Conservation (phyloP, 768 basidiomycete genomes). For the Trametes maxima region DNA sequence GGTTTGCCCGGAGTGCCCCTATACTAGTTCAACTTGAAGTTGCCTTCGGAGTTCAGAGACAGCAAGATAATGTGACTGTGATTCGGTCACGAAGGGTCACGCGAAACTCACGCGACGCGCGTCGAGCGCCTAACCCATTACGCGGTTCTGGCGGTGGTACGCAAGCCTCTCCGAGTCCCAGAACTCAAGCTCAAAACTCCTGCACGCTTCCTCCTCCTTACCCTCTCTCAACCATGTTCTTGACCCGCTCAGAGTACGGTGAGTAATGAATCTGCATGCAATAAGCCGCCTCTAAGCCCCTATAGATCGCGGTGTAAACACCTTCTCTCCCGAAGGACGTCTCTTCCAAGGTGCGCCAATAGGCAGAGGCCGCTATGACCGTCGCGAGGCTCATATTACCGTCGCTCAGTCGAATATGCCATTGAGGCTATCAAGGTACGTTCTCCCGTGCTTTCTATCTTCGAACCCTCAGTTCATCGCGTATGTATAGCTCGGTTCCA, state of each 20-base stretch:
- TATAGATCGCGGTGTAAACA: constrained; percentile 94
- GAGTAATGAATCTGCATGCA: constrained; percentile 10
- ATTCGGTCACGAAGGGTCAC: no score
- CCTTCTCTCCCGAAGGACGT: constrained; percentile 98
- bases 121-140: constrained; percentile 18
- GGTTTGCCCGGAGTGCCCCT: no score
- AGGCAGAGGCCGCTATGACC: background rate
- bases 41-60: no score
- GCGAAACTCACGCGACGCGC: constrained; percentile 25
- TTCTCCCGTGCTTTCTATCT: background rate
- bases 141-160: constrained; percentile 11
- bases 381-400: constrained; percentile 6
- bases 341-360: constrained; percentile 85
- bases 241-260: constrained; percentile 97
- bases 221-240: constrained; percentile 60
- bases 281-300: background rate
- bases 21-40: no score
- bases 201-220: background rate
- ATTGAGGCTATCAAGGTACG: constrained; percentile 97
- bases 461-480: background rate
- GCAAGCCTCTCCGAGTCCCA: constrained; percentile 15
- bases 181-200: no score
- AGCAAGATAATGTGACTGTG: no score
- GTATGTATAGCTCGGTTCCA: constrained; percentile 85
- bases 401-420: constrained; percentile 88